Evolutionary conservation across 2,329 filamentous ascomycete species (phyloP).

Genomic region (Fonsecaea erecta): DNA sequence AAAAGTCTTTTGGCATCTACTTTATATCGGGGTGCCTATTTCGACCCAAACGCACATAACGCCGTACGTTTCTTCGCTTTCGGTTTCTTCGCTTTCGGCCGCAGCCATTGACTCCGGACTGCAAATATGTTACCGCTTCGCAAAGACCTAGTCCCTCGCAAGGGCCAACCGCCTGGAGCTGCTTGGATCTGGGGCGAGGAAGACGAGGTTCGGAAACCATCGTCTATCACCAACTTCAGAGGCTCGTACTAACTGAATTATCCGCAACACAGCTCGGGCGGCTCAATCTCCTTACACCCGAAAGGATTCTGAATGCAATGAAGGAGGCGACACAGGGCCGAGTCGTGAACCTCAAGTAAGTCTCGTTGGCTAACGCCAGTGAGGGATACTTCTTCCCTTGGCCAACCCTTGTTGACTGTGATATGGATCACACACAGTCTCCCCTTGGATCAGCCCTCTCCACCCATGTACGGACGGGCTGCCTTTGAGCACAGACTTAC

Average conservation of each 20-base stretch:
- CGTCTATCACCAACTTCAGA: neutral
- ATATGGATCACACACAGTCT: slow-evolving; percentile 46
- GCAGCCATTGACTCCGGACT: neutral
- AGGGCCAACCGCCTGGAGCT: slow-evolving; percentile 58
- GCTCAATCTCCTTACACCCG: slow-evolving; percentile 61
- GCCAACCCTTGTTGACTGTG: neutral
- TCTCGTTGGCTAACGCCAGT: slow-evolving; percentile 36
- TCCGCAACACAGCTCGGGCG: slow-evolving; percentile 45
- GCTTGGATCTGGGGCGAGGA: slow-evolving; percentile 66
- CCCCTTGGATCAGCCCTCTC: slow-evolving; percentile 56
- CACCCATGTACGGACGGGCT: slow-evolving; percentile 58
- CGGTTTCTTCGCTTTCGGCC: neutral
- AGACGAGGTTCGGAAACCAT: slow-evolving; percentile 31
- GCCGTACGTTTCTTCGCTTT: no score
- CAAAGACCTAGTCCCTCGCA: slow-evolving; percentile 56
- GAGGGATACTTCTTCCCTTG: neutral
- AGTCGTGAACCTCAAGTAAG: slow-evolving; percentile 43
- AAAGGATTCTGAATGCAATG: slow-evolving; percentile 43
- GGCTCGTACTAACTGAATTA: neutral
- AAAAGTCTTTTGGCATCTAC: neutral
- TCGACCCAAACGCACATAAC: neutral
- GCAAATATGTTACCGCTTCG: neutral
- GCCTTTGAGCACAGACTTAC: slow-evolving; percentile 24
- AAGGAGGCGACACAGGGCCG: slow-evolving; percentile 53
- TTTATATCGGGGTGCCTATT: neutral